A percentile compares a stretch with the other conserved stretches of the same genome.
phyloP scores from a whole-genome alignment of 2,329 filamentous ascomycete genomes.

The Graphium sp. region DNA sequence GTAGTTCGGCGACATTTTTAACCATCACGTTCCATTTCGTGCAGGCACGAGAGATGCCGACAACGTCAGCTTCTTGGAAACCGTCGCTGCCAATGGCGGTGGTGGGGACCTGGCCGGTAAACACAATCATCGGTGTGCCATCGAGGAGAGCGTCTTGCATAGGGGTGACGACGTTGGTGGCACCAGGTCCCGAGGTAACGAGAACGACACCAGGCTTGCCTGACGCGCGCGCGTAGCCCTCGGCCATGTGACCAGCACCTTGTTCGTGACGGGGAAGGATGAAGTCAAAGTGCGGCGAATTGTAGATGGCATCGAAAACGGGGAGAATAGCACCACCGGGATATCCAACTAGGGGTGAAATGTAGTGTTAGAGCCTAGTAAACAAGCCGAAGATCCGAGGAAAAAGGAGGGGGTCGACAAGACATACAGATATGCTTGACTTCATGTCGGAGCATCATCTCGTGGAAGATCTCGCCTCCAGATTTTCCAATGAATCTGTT shows the following conservation, averaged over 20 bases:
- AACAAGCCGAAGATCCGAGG: conserved; percentile 7
- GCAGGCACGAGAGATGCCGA: conserved; percentile 86
- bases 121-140: conserved; percentile 90
- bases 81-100: conserved; percentile 84
- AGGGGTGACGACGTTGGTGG: conserved; percentile 90
- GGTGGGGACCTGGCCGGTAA: conserved; percentile 84
- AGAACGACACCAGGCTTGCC: conserved; percentile 91
- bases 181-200: conserved; percentile 90
- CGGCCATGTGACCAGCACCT: conserved; percentile 95
- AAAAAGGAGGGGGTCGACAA: conserved; percentile 4
- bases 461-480: conserved; percentile 93
- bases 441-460: conserved; percentile 90
- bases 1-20: conserved; percentile 84
- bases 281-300: conserved; percentile 93
- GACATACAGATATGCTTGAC: conserved; percentile 89
- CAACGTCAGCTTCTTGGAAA: conserved; percentile 90
- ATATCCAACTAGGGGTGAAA: conserved; percentile 49
- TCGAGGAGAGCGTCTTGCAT: conserved; percentile 94
- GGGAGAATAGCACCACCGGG: conserved; percentile 92
- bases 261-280: conserved; percentile 93
- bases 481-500: conserved; percentile 79
- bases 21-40: conserved; percentile 99
- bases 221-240: conserved; percentile 87
- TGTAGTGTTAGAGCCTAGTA: conserved; percentile 11
- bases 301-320: conserved; percentile 97